These are phyloP conservation scores for Nitzschia putrida DNA, from an alignment of 108 stramenopile genomes.

Conservation along the genomic window DNA sequence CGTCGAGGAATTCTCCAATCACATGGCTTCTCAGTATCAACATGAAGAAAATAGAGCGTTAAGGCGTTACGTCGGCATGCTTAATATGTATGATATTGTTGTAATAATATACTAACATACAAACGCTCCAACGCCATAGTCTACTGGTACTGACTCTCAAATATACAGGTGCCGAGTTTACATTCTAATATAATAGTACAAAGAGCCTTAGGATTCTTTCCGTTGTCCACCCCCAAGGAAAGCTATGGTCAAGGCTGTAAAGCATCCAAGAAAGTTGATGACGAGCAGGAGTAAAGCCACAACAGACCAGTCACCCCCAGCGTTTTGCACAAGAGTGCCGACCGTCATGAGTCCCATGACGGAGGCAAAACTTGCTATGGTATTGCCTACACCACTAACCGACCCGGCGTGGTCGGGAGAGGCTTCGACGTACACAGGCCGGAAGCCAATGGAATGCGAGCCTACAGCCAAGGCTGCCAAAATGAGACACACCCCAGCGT, in stretches of 20 bases:
- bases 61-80: too few species aligned
- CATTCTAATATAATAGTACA: too few species aligned
- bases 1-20: too few species aligned
- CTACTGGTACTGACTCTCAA: too few species aligned
- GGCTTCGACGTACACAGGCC: slow-evolving; percentile 33
- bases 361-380: slow-evolving; percentile 34
- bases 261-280: slow-evolving; percentile 8
- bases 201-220: neutral
- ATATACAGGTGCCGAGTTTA: too few species aligned
- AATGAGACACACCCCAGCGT: slow-evolving; percentile 7
- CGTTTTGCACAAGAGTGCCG: slow-evolving; percentile 5
- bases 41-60: too few species aligned
- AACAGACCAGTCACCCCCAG: slow-evolving; percentile 12
- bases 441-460: slow-evolving; percentile 37
- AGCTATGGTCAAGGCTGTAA: slow-evolving; percentile 16
- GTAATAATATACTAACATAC: too few species aligned
- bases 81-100: too few species aligned
- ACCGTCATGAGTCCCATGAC: slow-evolving; percentile 23
- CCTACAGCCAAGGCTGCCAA: slow-evolving; percentile 19
- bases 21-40: too few species aligned
- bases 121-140: too few species aligned
- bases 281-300: slow-evolving; percentile 21
- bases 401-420: slow-evolving; percentile 24
- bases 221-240: neutral
- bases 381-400: slow-evolving; percentile 29